These are phyloP conservation scores for Tulasnella sp. DNA, from an alignment of 768 basidiomycete species.

Conservation along the genomic window DNA sequence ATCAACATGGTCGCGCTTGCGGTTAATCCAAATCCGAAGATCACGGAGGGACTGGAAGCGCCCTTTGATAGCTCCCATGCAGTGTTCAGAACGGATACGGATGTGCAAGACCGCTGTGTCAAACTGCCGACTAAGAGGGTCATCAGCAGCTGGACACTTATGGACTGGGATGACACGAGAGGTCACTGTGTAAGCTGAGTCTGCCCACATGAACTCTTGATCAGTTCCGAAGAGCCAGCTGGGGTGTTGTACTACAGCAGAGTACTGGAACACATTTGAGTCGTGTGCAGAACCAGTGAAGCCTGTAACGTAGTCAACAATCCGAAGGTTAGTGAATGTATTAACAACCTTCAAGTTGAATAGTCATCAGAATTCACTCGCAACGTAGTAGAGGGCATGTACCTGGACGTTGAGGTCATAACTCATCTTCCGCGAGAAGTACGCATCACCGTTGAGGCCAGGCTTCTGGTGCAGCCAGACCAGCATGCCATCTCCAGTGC, in stretches of 20 bases:
- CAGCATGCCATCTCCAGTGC: constrained; percentile 41
- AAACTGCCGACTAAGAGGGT: constrained; percentile 35
- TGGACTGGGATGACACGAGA: constrained; percentile 36
- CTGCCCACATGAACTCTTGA: no score
- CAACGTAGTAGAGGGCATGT: constrained; percentile 30
- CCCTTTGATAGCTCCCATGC: constrained; percentile 40
- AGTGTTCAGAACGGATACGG: constrained; percentile 40
- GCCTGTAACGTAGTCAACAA: no score
- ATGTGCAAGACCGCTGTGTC: constrained; percentile 34
- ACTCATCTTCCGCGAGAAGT: constrained; percentile 38
- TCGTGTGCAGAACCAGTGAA: no score
- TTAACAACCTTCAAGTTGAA: no score
- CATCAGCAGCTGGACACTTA: constrained; percentile 35
- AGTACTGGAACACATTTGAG: no score
- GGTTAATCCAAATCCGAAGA: constrained; percentile 13
- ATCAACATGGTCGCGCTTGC: constrained; percentile 11
- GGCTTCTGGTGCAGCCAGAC: constrained; percentile 36
- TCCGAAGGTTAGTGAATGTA: no score
- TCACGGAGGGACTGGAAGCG: constrained; percentile 38
- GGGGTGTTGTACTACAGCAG: no score
- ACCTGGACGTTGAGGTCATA: constrained; percentile 42
- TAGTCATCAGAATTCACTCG: no score
- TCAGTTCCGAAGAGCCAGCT: no score
- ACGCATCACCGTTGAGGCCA: constrained; percentile 37
- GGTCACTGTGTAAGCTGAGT: constrained; percentile 35